Evolutionary conservation across 495 filamentous ascomycete genomes (phyloP), one percentile per base, ranked within the genome.

Genomic region (Lepraria neglecta): DNA sequence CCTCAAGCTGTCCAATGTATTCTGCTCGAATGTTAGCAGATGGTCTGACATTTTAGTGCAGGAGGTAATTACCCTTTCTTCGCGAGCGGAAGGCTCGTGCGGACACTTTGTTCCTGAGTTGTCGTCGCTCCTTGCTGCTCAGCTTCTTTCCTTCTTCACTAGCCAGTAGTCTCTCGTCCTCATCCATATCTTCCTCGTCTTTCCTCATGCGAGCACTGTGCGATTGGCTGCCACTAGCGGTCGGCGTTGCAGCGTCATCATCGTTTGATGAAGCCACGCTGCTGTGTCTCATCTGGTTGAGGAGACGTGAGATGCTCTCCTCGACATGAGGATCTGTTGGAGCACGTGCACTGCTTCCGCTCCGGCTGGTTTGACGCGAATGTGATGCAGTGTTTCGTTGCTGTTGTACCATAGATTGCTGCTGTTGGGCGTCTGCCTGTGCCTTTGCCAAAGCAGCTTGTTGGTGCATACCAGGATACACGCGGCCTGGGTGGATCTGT

Each of bases 91-190:
- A 99, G 45, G 91, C 92, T 59, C 94, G 85, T 62, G 94, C 94
- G 43, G 94, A 99, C 11, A 99, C 94, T 75, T 99, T 99, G 80
- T 99, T 99, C 47, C 94, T 84, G 6, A 99, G 75, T 73, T 97
- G 94, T 43, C 94, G 84, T 44, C 94, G 84, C 75, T 97, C 90
- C 73, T 96, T 96, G 78, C 88, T 91, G 73, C 82, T 91, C 44
- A 99, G 80, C 75, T 95, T 96, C 84, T 99, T 99, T 48, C 92
- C 94, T 73, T 95, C 92, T 67, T 97, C 94, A 64, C 91, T 96
- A 6, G 89, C 90, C 17, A 99, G 80, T 3, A 97, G 77, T 62
- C 89, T 78, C 79, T 97, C 94, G 67, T 99, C 94, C 71, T 96
- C 91, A 73, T 99, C 94, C 92, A 98, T 97, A 33, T 97, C 92